Conservation (phyloP, 179 eudicot genomes). For the Amaranthus tricolor region DNA sequence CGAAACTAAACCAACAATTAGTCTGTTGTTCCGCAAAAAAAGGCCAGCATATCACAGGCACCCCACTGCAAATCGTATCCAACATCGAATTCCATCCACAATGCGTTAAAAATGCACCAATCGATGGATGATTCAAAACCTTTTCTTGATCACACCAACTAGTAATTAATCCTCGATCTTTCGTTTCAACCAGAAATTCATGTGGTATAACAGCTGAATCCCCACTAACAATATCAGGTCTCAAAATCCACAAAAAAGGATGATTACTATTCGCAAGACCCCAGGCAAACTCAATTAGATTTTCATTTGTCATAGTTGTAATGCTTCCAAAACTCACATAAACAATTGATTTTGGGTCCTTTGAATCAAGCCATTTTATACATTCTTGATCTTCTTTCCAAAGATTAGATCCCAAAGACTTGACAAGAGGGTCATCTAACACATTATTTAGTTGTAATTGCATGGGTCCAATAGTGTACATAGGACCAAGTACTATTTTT, state of each 20-base stretch:
- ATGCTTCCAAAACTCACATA: constrained; percentile 55
- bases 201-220: constrained; percentile 23
- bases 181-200: constrained; percentile 22
- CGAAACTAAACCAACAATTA: constrained; percentile 36
- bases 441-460: constrained; percentile 9
- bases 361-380: constrained; percentile 45
- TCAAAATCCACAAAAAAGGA: constrained; percentile 42
- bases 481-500: constrained; percentile 13
- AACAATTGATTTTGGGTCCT: constrained; percentile 30
- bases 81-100: constrained; percentile 56
- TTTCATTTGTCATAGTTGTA: constrained; percentile 35
- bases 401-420: constrained; percentile 27
- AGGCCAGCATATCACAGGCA: constrained; percentile 57
- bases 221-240: constrained; percentile 42
- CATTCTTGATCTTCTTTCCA: constrained; percentile 40
- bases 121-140: constrained; percentile 19
- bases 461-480: constrained; percentile 29
- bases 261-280: constrained; percentile 49
- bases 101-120: constrained; percentile 31
- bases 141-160: constrained; percentile 32
- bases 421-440: background rate
- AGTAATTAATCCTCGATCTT: constrained; percentile 20
- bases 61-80: constrained; percentile 41
- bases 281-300: constrained; percentile 48
- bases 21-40: constrained; percentile 56